These are phyloP conservation scores for Phytophthora tentaculata DNA, from an alignment of 352 stramenopile genomes.

Conservation along the genomic window DNA sequence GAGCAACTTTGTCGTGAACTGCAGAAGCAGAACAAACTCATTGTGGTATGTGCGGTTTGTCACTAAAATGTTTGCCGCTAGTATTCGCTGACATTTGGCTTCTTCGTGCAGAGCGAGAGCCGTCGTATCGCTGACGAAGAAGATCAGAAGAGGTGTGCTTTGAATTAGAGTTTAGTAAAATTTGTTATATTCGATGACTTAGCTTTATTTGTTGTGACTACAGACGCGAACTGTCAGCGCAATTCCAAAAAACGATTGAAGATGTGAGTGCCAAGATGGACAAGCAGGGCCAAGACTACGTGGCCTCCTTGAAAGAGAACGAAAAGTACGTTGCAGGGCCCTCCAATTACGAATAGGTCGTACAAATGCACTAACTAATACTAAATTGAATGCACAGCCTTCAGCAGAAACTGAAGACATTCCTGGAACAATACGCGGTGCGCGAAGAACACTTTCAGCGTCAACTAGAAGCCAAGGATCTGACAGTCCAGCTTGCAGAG, in stretches of 20 bases:
- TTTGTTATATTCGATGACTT: neutral
- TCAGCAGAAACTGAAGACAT: slow-evolving; percentile 84
- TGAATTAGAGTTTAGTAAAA: neutral
- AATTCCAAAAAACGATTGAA: slow-evolving; percentile 90
- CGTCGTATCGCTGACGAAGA: slow-evolving; percentile 86
- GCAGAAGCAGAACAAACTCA: slow-evolving; percentile 90
- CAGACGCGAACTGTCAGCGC: slow-evolving; percentile 72
- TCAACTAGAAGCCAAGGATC: slow-evolving; percentile 84
- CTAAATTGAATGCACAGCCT: slow-evolving; percentile 43
- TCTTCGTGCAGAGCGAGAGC: slow-evolving; percentile 58
- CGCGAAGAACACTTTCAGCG: slow-evolving; percentile 87
- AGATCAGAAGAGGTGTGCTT: slow-evolving; percentile 69
- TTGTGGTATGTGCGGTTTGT: slow-evolving; percentile 53
- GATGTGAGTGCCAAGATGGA: slow-evolving; percentile 92
- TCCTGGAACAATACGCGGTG: slow-evolving; percentile 81
- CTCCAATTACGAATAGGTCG: neutral
- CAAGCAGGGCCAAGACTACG: slow-evolving; percentile 84
- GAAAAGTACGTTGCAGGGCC: slow-evolving; percentile 56
- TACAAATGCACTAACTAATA: slow-evolving; percentile 1
- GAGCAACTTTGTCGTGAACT: slow-evolving; percentile 87
- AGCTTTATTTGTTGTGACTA: slow-evolving; percentile 5
- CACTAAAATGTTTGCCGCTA: too few relatives aligned
- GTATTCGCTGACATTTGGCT: neutral
- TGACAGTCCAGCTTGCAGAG: slow-evolving; percentile 82
- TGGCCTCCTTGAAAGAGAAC: slow-evolving; percentile 85